Base-by-base conservation (phyloP, 2,329 filamentous ascomycete species). In the Aspergillus thermomutatus region DNA sequence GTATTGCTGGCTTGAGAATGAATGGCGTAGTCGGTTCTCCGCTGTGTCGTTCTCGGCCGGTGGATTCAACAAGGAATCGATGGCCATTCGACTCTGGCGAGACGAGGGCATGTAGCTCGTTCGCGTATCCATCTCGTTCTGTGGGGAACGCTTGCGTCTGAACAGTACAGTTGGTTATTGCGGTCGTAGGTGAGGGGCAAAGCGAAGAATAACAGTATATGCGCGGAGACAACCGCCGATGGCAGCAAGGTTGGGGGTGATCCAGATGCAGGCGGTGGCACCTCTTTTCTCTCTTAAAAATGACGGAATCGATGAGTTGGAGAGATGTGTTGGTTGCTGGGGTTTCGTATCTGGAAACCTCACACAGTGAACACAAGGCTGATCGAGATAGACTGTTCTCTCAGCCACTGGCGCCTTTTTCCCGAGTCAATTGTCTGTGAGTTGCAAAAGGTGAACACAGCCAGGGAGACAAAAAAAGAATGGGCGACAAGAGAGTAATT, bases 21-120 rank as follows among this genome's bases (percentile, higher is more conserved):
- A 60, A 62, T 53, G 66, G 55, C 59, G 57, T 27, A 50, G 49
- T 50, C 49, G 60, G 34, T 52, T 48, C 25, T 50, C 50, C 46
- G 60, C 55, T 28, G 41, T 60, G 52, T 59, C 57, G 45, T 53
- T 66, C 55, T 66, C 65, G 50, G 52, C 60, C 37, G 65, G 63
- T 37, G 71, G 72, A 50, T 74, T 74, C 19, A 72, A 61, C 6
- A 73, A 57, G 11, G 69, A 64, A 57, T 72, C 68, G 54, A 73
- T 73, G 41, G 67, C 69, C 69, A 73, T 73, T 52, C 63, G 66
- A 52, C 65, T 69, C 61, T 66, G 66, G 6, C 68, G 69, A 48
- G 60, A 59, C 31, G 67, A 63, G 47, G 66, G 63, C 54, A 63
- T 57, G 53, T 60, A 60, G 50, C 34, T 57, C 7, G 59, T 37